These are phyloP conservation scores for Aphanomyces euteiches DNA, from an alignment of 352 stramenopile genomes.

Conservation along the genomic window DNA sequence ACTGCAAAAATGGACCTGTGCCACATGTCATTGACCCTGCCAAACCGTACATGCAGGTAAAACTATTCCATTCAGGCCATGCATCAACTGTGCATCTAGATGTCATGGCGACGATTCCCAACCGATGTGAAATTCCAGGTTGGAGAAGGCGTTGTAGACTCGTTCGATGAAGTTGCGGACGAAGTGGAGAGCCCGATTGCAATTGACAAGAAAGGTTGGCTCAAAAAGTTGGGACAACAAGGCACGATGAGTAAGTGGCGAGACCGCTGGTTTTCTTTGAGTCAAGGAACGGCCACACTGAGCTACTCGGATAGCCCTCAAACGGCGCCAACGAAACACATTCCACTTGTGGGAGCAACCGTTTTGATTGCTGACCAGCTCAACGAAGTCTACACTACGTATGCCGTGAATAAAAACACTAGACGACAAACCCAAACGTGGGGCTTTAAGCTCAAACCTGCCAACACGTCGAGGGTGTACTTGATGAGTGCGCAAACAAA, in stretches of 20 bases:
- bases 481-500: constrained; percentile 83
- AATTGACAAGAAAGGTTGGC: constrained; percentile 34
- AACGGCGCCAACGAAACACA: constrained; percentile 28
- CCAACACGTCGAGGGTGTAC: constrained; percentile 75
- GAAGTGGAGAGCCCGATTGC: not conserved
- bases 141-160: constrained; percentile 13
- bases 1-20: constrained; percentile 15
- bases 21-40: constrained; percentile 13
- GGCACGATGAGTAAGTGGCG: constrained; percentile 19
- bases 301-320: not conserved
- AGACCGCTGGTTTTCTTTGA: constrained; percentile 4
- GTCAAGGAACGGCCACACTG: not conserved
- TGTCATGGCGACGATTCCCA: constrained; percentile 37
- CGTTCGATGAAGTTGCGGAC: constrained; percentile 1
- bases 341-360: constrained; percentile 65
- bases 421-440: constrained; percentile 74
- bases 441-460: constrained; percentile 80
- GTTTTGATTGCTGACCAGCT: constrained; percentile 74
- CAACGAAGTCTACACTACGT: constrained; percentile 83
- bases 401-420: constrained; percentile 81
- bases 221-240: constrained; percentile 25
- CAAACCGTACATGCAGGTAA: constrained; percentile 45
- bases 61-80: not conserved
- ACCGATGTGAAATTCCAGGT: constrained; percentile 25
- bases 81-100: not conserved